Conservation (phyloP, 108 stramenopile genomes). For the Cyclotella atomus region DNA sequence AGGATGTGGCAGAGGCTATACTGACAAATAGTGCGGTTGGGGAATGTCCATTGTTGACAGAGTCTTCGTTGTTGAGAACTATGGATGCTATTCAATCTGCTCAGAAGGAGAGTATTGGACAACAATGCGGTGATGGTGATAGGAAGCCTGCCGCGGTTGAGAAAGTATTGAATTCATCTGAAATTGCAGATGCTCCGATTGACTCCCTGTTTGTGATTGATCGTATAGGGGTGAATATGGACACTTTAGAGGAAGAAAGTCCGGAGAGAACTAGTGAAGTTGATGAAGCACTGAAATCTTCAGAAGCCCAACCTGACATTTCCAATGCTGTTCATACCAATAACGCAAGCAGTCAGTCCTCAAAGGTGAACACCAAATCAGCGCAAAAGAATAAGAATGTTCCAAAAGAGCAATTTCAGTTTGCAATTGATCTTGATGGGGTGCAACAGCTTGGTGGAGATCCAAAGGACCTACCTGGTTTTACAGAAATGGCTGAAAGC, state of each 20-base stretch:
- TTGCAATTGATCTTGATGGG: slow-evolving; percentile 37
- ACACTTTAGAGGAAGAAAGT: background rate
- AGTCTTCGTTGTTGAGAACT: slow-evolving; percentile 44
- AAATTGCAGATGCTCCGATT: slow-evolving; percentile 13
- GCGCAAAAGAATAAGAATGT: background rate
- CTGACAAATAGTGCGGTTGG: background rate
- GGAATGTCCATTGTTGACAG: slow-evolving; percentile 44
- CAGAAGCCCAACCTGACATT: background rate
- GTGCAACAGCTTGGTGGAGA: slow-evolving; percentile 45
- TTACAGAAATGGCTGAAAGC: background rate
- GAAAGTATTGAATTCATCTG: background rate
- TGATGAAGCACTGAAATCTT: background rate
- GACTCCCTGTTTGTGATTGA: slow-evolving; percentile 73
- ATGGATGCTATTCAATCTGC: slow-evolving; percentile 50
- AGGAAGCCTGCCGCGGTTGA: no score
- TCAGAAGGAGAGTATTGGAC: background rate
- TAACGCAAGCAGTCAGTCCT: background rate
- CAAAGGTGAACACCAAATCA: background rate
- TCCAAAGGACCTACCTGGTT: background rate
- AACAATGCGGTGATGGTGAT: background rate
- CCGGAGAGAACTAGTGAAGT: background rate
- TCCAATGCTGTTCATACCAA: background rate
- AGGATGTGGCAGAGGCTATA: background rate
- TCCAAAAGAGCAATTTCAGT: slow-evolving; percentile 22
- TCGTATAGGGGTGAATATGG: slow-evolving; percentile 51